phyloP scores from a whole-genome alignment of 805 yeast species.

The Metahyphopichia silvanorum region DNA sequence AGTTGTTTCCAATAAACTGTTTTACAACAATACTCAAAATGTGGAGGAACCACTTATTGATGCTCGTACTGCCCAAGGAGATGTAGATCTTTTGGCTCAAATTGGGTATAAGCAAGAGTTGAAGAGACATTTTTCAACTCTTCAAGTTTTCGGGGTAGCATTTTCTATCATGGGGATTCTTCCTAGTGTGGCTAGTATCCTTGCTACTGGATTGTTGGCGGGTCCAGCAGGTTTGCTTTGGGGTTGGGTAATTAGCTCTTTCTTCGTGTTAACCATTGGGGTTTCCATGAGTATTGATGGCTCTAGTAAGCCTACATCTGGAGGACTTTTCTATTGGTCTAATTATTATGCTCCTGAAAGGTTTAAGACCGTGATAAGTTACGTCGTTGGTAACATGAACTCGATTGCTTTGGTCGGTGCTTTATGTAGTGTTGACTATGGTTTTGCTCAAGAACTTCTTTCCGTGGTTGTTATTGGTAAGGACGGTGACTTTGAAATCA shows the following conservation, averaged over 20 bases:
- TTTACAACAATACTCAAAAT: slow-evolving; percentile 25
- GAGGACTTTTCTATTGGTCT: slow-evolving; percentile 36
- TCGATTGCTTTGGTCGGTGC: slow-evolving; percentile 30
- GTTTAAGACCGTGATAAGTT: slow-evolving; percentile 19
- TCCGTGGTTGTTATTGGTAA: slow-evolving; percentile 24
- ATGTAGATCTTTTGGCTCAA: slow-evolving; percentile 27
- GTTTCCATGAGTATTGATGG: slow-evolving; percentile 26
- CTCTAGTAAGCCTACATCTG: slow-evolving; percentile 25
- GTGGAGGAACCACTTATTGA: slow-evolving; percentile 23
- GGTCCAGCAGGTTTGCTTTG: slow-evolving; percentile 30
- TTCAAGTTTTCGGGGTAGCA: slow-evolving; percentile 34
- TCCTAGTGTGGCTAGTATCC: slow-evolving; percentile 25
- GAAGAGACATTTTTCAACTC: slow-evolving; percentile 22
- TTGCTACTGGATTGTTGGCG: slow-evolving; percentile 20
- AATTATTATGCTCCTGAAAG: slow-evolving; percentile 25
- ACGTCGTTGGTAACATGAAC: slow-evolving; percentile 25
- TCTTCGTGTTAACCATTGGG: slow-evolving; percentile 24
- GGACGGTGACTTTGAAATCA: slow-evolving; percentile 26
- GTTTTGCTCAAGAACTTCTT: slow-evolving; percentile 25
- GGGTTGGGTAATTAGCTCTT: slow-evolving; percentile 29
- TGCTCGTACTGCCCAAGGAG: slow-evolving; percentile 16
- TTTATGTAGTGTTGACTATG: slow-evolving; percentile 26
- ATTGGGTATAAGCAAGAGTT: slow-evolving; percentile 33
- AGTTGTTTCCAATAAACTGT: slow-evolving; percentile 19
- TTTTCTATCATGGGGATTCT: slow-evolving; percentile 33